A percentile compares a stretch with the other conserved stretches of the same genome.
phyloP scores from a whole-genome alignment of 257 asterid genomes.

The Forsythia suspensa region DNA sequence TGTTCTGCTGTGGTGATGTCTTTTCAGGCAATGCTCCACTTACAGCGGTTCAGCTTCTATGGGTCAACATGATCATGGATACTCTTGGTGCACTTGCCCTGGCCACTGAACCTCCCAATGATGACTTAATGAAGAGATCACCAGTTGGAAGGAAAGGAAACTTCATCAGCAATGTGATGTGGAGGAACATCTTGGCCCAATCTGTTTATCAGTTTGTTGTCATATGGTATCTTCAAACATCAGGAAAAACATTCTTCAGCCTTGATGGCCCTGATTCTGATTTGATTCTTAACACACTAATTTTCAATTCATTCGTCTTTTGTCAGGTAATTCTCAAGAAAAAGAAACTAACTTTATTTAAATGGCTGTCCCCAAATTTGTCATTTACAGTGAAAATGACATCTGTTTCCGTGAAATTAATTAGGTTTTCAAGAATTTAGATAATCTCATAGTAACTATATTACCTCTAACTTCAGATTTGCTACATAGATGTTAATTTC shows the following conservation, averaged over 20 bases:
- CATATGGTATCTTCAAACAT: conserved; percentile 89
- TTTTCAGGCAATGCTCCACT: conserved; percentile 84
- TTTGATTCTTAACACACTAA: conserved; percentile 75
- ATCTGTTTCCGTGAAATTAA: background rate
- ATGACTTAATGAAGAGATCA: conserved; percentile 68
- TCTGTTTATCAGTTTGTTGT: conserved; percentile 79
- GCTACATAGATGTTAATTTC: background rate
- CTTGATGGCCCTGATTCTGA: conserved; percentile 68
- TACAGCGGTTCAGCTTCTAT: conserved; percentile 93
- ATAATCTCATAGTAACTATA: background rate
- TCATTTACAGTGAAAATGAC: background rate
- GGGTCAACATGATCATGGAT: conserved; percentile 99
- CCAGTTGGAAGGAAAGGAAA: conserved; percentile 96
- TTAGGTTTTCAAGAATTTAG: background rate
- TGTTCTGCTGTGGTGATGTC: background rate
- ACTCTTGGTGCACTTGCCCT: conserved; percentile 98
- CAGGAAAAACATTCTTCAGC: conserved; percentile 62
- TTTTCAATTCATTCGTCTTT: conserved; percentile 89
- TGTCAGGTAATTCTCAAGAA: conserved; percentile 64
- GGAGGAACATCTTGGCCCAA: conserved; percentile 93
- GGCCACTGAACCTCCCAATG: conserved; percentile 94
- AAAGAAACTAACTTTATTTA: background rate
- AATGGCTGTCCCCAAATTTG: background rate
- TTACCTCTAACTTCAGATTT: background rate
- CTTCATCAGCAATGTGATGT: conserved; percentile 89